Evolutionary conservation across 345 rosid genomes (phyloP), one percentile per base, ranked within the genome.

Genomic region (Carallia brachiata): DNA sequence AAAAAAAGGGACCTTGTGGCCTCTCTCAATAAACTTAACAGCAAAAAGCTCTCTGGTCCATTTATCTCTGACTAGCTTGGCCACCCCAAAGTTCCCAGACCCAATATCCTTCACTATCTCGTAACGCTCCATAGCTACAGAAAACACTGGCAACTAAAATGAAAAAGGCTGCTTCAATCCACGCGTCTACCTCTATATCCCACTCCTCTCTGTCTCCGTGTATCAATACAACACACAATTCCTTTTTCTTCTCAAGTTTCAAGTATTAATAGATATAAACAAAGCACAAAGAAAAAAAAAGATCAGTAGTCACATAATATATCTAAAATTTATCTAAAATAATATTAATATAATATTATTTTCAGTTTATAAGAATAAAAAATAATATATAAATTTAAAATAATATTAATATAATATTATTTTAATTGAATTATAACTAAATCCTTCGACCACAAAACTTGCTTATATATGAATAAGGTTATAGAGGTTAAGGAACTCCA

Each of bases 11-110:
- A 90, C 93, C 93, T 90, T 88, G 30, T 70, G 74, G 63, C 96
- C 96, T 84, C 93, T 82, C 52, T 88, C 91, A 64, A 88, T 90
- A 78, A 77, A 88, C 66, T 90, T 90, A 64, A 88, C 82, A 73
- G 93, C 90, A 64, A 76, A 84, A 48, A 83, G 87, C 73, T 87
- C 76, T 16, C 84, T 85, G 37, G 75, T 85, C 65, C 81, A 65
- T 72, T 81, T 85, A 37, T 90, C 93, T 59, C 75, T 83, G 0
- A 84, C 89, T 47, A 90, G 79, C 82, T 81, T 90, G 0, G 96
- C 93, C 69, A 90, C 96, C 44, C 91, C 96, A 50, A 90, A 90
- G 76, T 90, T 90, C 28, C 96, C 93, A 2, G 93, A 86, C 27
- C 96, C 96, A 59, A 90, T 88, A 85, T 86, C 93, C 76, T 79